These are phyloP conservation scores for Leccinum subtestaceum DNA, from an alignment of 768 basidiomycete species.

Conservation along the genomic window DNA sequence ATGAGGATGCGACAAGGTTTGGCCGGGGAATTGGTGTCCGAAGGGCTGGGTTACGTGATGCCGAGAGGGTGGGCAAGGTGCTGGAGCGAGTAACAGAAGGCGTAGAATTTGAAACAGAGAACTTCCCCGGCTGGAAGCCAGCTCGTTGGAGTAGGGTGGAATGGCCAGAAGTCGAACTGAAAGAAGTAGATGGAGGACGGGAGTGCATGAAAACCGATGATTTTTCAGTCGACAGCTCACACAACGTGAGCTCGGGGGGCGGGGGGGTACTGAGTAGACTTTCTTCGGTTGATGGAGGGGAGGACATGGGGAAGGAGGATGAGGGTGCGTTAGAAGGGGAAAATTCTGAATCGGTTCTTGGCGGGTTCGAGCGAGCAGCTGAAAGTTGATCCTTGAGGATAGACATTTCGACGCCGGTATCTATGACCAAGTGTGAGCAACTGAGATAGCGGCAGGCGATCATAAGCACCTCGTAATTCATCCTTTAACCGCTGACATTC, in stretches of 20 bases:
- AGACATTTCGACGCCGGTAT: constrained; percentile 80
- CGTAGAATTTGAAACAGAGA: constrained; percentile 38
- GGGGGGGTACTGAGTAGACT: constrained; percentile 57
- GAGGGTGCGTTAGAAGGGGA: constrained; percentile 29
- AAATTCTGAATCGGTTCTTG: constrained; percentile 25
- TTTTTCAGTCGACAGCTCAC: constrained; percentile 51
- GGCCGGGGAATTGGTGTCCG: constrained; percentile 44
- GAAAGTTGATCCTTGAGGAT: constrained; percentile 77
- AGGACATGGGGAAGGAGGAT: constrained; percentile 35
- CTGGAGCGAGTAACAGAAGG: constrained; percentile 58
- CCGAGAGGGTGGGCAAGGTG: constrained; percentile 51
- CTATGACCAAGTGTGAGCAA: constrained; percentile 40
- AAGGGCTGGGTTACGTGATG: constrained; percentile 43
- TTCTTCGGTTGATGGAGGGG: constrained; percentile 41
- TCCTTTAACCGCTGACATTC: constrained; percentile 89
- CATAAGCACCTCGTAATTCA: constrained; percentile 83
- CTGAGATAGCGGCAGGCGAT: background rate
- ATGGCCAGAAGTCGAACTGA: constrained; percentile 38
- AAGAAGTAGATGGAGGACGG: constrained; percentile 31
- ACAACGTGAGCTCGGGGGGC: constrained; percentile 58
- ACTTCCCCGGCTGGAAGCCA: constrained; percentile 46
- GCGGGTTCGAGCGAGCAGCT: constrained; percentile 34
- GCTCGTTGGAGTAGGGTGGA: constrained; percentile 50
- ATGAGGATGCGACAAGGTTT: constrained; percentile 39
- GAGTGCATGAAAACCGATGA: constrained; percentile 37